phyloP scores from a whole-genome alignment of 2,329 filamentous ascomycete species.

The Davidsoniella neocaledoniae region DNA sequence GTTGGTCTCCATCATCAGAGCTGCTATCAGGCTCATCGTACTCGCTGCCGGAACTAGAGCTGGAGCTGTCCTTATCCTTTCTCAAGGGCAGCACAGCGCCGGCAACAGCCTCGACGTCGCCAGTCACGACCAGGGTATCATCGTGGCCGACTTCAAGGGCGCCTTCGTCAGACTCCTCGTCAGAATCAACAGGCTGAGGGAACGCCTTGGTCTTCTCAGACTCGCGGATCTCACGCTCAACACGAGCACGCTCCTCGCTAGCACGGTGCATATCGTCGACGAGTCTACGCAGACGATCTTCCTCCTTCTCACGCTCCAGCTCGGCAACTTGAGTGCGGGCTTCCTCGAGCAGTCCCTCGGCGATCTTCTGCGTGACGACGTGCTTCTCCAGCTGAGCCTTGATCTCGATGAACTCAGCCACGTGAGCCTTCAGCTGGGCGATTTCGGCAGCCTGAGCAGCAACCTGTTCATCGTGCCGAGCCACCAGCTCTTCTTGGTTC shows the following conservation, averaged over 20 bases:
- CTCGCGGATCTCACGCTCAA: not conserved
- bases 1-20: too few relatives aligned
- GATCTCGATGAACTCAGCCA: not conserved
- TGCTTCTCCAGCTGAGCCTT: not conserved
- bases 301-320: slow-evolving; percentile 2
- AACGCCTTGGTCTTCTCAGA: not conserved
- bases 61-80: too few relatives aligned
- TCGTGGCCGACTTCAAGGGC: not conserved
- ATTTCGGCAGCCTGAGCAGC: too few relatives aligned
- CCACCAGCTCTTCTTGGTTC: not conserved
- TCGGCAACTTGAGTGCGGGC: not conserved
- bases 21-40: too few relatives aligned
- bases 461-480: too few relatives aligned
- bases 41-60: too few relatives aligned
- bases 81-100: not conserved
- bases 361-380: not conserved
- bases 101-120: not conserved
- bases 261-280: slow-evolving; percentile 6
- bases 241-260: not conserved
- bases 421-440: too few relatives aligned
- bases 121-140: not conserved
- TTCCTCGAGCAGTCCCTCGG: not conserved
- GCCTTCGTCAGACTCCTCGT: not conserved
- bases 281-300: slow-evolving; percentile 1
- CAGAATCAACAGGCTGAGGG: not conserved